Evolutionary conservation across 2,329 filamentous ascomycete species (phyloP), one percentile per base, ranked within the genome.

Genomic region (Kalmusia sp.): DNA sequence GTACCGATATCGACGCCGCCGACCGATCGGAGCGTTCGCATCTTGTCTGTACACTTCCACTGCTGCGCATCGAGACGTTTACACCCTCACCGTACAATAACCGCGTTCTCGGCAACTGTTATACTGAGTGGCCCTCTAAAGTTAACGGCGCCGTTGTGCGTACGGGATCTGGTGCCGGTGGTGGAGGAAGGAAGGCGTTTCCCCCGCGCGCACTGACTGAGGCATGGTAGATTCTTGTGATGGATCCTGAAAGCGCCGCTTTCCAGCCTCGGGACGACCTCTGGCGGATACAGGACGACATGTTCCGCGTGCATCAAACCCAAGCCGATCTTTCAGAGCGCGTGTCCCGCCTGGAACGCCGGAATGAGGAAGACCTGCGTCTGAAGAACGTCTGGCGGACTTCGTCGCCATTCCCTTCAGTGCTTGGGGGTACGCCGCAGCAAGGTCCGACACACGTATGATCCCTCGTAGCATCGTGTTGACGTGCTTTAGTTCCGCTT

Each of bases 361-460:
- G 82, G 56, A 82, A 83, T 54, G 84, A 87, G 60, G 85, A 87
- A 61, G 85, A 87, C 74, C 81, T 82, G 51, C 79, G 82, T 59
- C 75, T 87, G 74, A 96, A 93, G 76, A 96, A 90, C 56, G 90
- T 96, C 51, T 99, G 95, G 95, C 86, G 85, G 43, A 88, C 89
- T 60, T 78, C 82, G 41, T 96, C 93, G 51, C 93, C 93, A 14
- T 97, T 97, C 71, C 92, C 93, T n/a, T 88, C 88, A 60, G 86
- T 92, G 33, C 75, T 96, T 52, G 87, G 89, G 63, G 90, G 91
- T 49, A 93, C 92, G 39, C 89, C 92, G 49, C 90, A 96, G 72
- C 90, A 96, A 79, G 92, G 93, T 96, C 77, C 75, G 85, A 34
- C 31, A 38, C 31, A 43, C 38, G 27, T 37, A 30, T 45, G 27